These are phyloP conservation scores for Suzukiozyma palmioleophila DNA, from an alignment of 1,139 yeast species.

Conservation along the genomic window DNA sequence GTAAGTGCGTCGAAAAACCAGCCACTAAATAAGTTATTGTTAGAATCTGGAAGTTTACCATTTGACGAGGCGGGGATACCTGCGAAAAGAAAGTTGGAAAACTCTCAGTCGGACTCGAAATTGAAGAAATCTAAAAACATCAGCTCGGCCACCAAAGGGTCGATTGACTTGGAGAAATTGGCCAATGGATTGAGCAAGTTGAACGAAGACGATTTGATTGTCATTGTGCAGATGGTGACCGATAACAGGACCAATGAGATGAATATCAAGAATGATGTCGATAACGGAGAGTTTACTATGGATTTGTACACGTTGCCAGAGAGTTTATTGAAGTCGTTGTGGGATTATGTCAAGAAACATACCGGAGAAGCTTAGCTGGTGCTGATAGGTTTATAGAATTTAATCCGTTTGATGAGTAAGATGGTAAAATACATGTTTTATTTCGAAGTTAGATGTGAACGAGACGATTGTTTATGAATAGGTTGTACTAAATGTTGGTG, in stretches of 20 bases:
- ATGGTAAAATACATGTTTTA: not conserved
- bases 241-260: constrained; percentile 93
- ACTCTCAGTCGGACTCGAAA: constrained; percentile 27
- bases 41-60: constrained; percentile 81
- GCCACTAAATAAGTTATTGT: constrained; percentile 60
- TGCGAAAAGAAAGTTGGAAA: constrained; percentile 11
- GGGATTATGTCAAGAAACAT: constrained; percentile 87
- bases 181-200: constrained; percentile 88
- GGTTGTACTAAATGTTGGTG: not conserved
- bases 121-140: constrained; percentile 62
- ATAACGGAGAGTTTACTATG: constrained; percentile 96
- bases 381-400: not conserved
- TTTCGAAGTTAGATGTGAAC: not conserved
- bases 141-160: constrained; percentile 55
- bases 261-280: constrained; percentile 94
- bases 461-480: not conserved
- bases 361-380: constrained; percentile 30
- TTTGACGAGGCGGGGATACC: constrained; percentile 23
- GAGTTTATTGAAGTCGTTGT: constrained; percentile 81
- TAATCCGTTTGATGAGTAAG: not conserved
- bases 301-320: constrained; percentile 94
- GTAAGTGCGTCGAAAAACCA: constrained; percentile 58
- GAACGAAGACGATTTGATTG: constrained; percentile 87
- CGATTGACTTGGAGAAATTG: constrained; percentile 80
- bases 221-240: constrained; percentile 96